Conservation (phyloP, 2,329 filamentous ascomycete genomes). For the Talaromyces sp. region DNA sequence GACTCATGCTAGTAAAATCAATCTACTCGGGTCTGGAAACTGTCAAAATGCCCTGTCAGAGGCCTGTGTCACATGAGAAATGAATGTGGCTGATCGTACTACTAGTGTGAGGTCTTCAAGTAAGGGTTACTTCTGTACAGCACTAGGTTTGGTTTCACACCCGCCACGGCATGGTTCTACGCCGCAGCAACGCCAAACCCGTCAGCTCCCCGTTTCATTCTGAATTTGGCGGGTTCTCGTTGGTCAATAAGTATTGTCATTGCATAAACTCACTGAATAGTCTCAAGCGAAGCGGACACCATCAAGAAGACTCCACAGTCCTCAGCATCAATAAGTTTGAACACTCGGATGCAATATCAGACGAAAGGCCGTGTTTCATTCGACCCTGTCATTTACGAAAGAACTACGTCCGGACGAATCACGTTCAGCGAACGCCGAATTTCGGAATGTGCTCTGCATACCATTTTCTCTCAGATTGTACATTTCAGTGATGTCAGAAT, state of each 20-base stretch:
- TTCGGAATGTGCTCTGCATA: background rate
- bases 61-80: background rate
- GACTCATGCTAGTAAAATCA: background rate
- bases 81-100: background rate
- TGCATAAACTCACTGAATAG: background rate
- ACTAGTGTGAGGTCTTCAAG: background rate
- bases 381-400: background rate
- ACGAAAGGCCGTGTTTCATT: background rate
- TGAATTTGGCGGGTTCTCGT: background rate
- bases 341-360: background rate
- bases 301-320: background rate
- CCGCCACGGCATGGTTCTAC: background rate
- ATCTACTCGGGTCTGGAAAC: background rate
- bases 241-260: slow-evolving; percentile 1
- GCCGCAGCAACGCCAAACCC: background rate
- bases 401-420: background rate
- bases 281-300: background rate
- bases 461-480: background rate
- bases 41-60: background rate
- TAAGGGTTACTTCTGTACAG: background rate
- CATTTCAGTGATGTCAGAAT: slow-evolving; percentile 1
- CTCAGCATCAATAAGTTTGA: background rate
- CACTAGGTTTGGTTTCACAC: background rate
- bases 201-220: background rate
- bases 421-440: background rate